Percentiles rank a stretch among this genome's conserved stretches.
Conservation (phyloP, 2,329 filamentous ascomycete species). For the Fusarium dimerum region DNA sequence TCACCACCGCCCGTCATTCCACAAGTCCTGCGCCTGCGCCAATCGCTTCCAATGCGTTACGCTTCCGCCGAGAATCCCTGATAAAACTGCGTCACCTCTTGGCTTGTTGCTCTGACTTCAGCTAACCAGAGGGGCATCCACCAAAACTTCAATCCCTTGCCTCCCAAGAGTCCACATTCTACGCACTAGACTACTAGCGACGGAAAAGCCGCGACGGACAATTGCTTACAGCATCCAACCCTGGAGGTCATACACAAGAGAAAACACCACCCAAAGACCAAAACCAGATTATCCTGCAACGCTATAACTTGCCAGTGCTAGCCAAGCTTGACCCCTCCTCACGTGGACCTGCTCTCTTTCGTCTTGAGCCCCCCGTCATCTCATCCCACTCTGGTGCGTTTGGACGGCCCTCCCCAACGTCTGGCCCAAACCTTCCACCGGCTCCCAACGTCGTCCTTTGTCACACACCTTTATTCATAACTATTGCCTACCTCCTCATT, state of each 20-base stretch:
- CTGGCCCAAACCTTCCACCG: constrained; percentile 6
- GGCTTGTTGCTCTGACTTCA: constrained; percentile 10
- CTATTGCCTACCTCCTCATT: constrained; percentile 7
- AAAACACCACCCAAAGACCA: constrained; percentile 1
- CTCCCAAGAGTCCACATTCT: background rate
- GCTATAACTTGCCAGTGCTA: constrained; percentile 20
- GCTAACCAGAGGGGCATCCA: constrained; percentile 1
- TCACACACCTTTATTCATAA: constrained; percentile 17
- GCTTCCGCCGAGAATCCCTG: constrained; percentile 3
- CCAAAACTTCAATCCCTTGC: background rate
- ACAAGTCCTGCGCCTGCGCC: background rate
- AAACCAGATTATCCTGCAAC: constrained; percentile 11
- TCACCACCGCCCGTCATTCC: constrained; percentile 1
- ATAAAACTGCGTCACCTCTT: constrained; percentile 14
- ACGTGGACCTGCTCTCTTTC: constrained; percentile 25
- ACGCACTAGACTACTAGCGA: background rate
- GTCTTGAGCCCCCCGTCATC: constrained; percentile 10
- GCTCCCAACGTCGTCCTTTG: constrained; percentile 14
- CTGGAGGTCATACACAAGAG: background rate
- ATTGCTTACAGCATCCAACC: constrained; percentile 9
- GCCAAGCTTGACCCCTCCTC: constrained; percentile 28
- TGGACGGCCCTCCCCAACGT: constrained; percentile 8
- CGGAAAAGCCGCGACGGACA: constrained; percentile 4
- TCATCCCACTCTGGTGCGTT: constrained; percentile 23
- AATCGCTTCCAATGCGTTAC: constrained; percentile 3